Evolutionary conservation across 768 basidiomycete species (phyloP), one percentile per base, ranked within the genome.

Genomic region (Megacollybia marginata): DNA sequence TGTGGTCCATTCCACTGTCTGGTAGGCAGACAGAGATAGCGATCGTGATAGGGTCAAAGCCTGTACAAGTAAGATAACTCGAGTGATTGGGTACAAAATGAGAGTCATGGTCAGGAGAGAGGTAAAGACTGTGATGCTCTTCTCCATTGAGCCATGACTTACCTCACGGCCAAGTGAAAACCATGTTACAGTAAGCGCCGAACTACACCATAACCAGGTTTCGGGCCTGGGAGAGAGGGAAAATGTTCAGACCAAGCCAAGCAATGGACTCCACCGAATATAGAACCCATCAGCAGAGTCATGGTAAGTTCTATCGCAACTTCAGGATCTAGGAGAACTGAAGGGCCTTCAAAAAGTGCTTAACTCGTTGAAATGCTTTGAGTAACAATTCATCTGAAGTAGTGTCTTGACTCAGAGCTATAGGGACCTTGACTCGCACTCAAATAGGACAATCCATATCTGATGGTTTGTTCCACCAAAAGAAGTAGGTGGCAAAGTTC

Each of bases 401-500:
- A n/a, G n/a, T n/a, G n/a, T n/a, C n/a, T n/a, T n/a, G n/a, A 6
- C 23, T 28, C 23, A 3, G 23, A 28, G 23, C 6, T 28, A 6
- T 6, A 28, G 23, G 23, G 6, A 28, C 23, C 23, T 28, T 8
- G 18, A 18, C 18, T 2, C 15, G 18, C 2, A 40, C 18, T 5
- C 15, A 16, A 23, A 66, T 47, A 1, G 59, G 44, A 16, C 45
- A 54, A 1, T 48, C 34, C 10, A 66, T 58, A 46, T 64, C 57
- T 10, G 60, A 54, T 10, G 69, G 69, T 46, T 70, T 70, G 38
- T 68, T 53, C 64, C 63, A 67, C 69, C 68, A 70, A 42, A 63
- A 54, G 36, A 53, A 45, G 46, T 70, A 69, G 34, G 56, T 62
- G 34, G 59, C 40, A 11, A 56, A 33, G 44, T 62, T 67, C 18